Percentiles rank a stretch among this genome's conserved stretches.
phyloP scores from a whole-genome alignment of 192 early-diverging fungal genomes.

The Chytriomyces hyalinus region DNA sequence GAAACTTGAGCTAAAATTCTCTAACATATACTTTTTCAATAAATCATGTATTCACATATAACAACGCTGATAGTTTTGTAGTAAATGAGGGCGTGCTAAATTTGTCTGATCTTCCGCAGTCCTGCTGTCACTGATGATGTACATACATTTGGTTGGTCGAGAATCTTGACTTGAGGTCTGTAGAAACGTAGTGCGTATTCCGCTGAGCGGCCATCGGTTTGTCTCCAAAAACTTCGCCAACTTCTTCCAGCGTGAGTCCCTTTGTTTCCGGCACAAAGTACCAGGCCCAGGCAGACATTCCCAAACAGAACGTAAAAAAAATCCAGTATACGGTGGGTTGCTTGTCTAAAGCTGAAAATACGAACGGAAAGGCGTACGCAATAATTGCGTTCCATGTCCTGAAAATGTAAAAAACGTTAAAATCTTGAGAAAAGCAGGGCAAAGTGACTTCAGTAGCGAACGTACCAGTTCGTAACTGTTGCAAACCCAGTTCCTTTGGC shows the following conservation, averaged over 20 bases:
- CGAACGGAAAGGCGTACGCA: constrained; percentile 55
- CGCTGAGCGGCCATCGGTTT: neutral
- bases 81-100: too few species aligned
- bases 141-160: too few species aligned
- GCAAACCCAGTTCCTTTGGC: constrained; percentile 68
- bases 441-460: neutral
- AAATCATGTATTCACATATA: too few species aligned
- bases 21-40: too few species aligned
- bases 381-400: constrained; percentile 60
- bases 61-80: too few species aligned
- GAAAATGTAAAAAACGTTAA: too few species aligned
- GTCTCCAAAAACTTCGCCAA: constrained; percentile 79
- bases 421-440: too few species aligned
- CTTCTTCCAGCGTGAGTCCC: constrained; percentile 82
- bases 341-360: neutral
- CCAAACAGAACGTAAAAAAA: constrained; percentile 51
- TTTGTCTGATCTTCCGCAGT: too few species aligned
- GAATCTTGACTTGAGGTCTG: too few species aligned
- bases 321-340: constrained; percentile 46
- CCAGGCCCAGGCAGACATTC: constrained; percentile 48
- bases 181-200: too few species aligned
- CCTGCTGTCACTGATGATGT: too few species aligned
- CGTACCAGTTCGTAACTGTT: constrained; percentile 75
- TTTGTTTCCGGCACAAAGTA: constrained; percentile 76
- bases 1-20: too few species aligned